phyloP scores from a whole-genome alignment of 2,329 filamentous ascomycete genomes.

The Colletotrichum godetiae region DNA sequence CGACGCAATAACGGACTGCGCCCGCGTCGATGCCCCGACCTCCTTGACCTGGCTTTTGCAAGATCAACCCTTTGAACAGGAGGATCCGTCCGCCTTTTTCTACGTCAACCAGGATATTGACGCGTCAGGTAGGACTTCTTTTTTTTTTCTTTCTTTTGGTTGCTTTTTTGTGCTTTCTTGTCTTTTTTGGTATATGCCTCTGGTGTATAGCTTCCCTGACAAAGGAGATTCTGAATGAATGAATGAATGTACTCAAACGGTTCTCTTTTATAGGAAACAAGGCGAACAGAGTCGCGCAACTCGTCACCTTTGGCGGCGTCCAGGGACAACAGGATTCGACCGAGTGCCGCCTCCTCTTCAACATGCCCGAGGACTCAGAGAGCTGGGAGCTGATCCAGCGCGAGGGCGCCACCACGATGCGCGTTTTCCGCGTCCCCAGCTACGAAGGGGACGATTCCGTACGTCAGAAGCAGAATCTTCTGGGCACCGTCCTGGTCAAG shows the following conservation, averaged over 20 bases:
- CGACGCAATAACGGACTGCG: conserved; percentile 3
- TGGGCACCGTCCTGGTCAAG: conserved; percentile 21
- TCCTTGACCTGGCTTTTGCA: conserved; percentile 31
- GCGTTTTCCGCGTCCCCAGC: conserved; percentile 20
- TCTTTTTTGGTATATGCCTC: too few relatives aligned
- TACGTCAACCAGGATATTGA: conserved; percentile 35
- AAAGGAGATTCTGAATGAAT: conserved; percentile 1
- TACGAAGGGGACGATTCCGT: conserved; percentile 2
- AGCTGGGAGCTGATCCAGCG: conserved; percentile 36
- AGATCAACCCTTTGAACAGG: conserved; percentile 34
- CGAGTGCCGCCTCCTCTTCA: conserved; percentile 25
- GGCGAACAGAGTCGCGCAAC: conserved; percentile 32
- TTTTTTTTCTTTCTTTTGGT: too few relatives aligned
- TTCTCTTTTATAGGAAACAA: conserved; percentile 22
- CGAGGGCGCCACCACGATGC: conserved; percentile 27
- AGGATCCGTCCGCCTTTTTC: conserved; percentile 34
- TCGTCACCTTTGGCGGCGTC: conserved; percentile 28
- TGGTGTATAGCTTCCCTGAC: neutral
- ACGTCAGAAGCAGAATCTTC: conserved; percentile 9
- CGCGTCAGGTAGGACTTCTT: conserved; percentile 19
- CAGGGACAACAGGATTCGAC: neutral
- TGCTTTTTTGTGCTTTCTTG: neutral
- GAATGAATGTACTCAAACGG: conserved; percentile 7
- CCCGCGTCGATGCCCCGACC: conserved; percentile 23
- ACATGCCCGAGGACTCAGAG: conserved; percentile 34